Base-by-base conservation (phyloP, 1,284 basidiomycete genomes). In the Grifola frondosa region DNA sequence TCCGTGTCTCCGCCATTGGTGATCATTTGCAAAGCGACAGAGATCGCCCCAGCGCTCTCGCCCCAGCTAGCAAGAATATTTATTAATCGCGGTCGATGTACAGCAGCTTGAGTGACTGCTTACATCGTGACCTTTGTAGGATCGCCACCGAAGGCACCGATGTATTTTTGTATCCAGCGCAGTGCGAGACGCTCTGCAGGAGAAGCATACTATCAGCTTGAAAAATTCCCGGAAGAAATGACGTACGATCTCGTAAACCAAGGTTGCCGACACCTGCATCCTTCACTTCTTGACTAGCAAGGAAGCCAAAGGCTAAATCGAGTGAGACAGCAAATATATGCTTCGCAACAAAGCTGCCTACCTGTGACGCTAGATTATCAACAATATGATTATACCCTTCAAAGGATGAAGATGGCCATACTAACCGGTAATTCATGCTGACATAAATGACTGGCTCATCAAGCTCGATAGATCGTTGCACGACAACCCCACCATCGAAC, bases 101-200 rank as follows among this genome's bases (percentile, higher is more conserved):
- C n/a, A n/a, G n/a, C n/a, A n/a, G n/a, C n/a, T n/a, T n/a, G 15
- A 23, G 8, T 9, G 10, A 37, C 17, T 19, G 50, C 58, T 38
- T 37, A 62, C 61, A 64, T 53, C 10, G 52, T 61, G 15, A 61
- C 59, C 46, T 59, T 59, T 16, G 29, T 26, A 50, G 59, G 55
- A 46, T 74, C 67, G 6, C 74, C 73, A 6, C 72, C 71, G 45
- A 75, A 75, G 0, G 53, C 49, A 8, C 40, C 29, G 44, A 75
- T 71, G 49, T 74, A 65, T 34, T 63, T 46, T 28, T 70, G 66
- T 0, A 74, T 56, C 71, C 73, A 75, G 28, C 64, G 48, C 17
- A 75, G 54, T 0, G 66, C 69, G 5, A 56, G 24, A 7, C 60
- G 49, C 30, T 62, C 60, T 55, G 28, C 13, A 30, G 6, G 28